Evolutionary conservation across 2,329 filamentous ascomycete genomes (phyloP), one percentile per base, ranked within the genome.

Genomic region (Penicillium sp.): DNA sequence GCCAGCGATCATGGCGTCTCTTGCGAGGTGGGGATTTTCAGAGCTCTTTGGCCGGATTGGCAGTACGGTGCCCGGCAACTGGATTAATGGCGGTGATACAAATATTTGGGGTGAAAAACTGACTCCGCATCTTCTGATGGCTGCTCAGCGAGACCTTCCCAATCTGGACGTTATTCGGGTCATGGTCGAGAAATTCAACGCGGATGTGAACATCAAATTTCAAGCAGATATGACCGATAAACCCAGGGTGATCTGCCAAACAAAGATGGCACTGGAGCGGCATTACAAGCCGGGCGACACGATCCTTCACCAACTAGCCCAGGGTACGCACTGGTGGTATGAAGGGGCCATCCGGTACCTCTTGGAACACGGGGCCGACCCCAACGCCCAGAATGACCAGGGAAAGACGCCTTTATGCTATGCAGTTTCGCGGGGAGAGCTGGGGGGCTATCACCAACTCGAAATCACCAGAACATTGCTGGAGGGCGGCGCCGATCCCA

Each of bases 281-380:
- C 47, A 50, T 16, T 61, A 60, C n/a, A 44, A 60, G 19, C 53
- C 53, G 7, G 60, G 60, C 8, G 55, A 62, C 43, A 64, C 56
- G 5, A 48, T 59, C 16, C 53, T 65, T 5, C 61, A 62, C 37
- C 50, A 58, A 28, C 48, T 65, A 19, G 61, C 60, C 9, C 53
- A 58, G 25, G 62, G 61, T 10, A 56, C 48, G 1, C 60, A 64
- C 22, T 64, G 62, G 62, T 65, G 62, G 61, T 43, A 64, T 28
- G 35, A 50, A n/a, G 43, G 25, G 12, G 62, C 62, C 6, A 55
- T 63, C 26, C 40, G 35, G 25, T 63, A 62, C 33, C 55, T 61
- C 5, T n/a, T 62, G 2, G 38, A 62, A 26, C 55, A 61, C n/a
- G 61, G 61, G 3, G 60, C 59, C 5, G 57, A 63, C 22, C 57